Conservation (phyloP, 257 asterid species). For the Primulina huaijiensis region DNA sequence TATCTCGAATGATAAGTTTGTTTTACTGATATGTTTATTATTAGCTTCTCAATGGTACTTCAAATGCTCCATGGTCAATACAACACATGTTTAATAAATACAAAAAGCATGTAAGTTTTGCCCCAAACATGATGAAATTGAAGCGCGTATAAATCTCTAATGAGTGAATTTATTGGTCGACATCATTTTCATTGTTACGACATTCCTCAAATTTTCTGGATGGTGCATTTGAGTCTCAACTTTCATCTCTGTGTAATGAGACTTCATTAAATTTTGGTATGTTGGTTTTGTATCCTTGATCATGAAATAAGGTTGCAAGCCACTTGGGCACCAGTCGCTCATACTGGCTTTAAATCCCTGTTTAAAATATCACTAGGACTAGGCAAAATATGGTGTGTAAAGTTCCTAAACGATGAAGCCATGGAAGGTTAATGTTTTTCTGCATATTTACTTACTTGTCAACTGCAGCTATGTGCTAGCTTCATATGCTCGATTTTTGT, state of each 20-base stretch:
- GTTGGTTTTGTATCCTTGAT: not conserved
- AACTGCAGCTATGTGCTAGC: conserved; percentile 64
- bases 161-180: not conserved
- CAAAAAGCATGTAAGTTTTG: not conserved
- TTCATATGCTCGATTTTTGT: conserved; percentile 83
- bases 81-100: not conserved
- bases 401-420: not conserved
- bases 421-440: not conserved
- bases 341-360: not conserved
- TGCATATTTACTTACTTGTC: not conserved
- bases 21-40: too few species aligned
- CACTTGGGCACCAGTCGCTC: not conserved
- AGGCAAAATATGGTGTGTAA: not conserved
- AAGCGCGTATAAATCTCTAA: not conserved
- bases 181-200: not conserved
- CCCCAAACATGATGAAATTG: not conserved
- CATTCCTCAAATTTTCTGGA: not conserved
- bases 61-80: not conserved
- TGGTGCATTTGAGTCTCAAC: not conserved
- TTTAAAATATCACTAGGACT: not conserved
- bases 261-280: not conserved
- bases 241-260: not conserved
- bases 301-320: not conserved
- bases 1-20: not conserved
- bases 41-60: not conserved